Conservation (phyloP, 2,329 filamentous ascomycete species). For the Calonectria honghensis region DNA sequence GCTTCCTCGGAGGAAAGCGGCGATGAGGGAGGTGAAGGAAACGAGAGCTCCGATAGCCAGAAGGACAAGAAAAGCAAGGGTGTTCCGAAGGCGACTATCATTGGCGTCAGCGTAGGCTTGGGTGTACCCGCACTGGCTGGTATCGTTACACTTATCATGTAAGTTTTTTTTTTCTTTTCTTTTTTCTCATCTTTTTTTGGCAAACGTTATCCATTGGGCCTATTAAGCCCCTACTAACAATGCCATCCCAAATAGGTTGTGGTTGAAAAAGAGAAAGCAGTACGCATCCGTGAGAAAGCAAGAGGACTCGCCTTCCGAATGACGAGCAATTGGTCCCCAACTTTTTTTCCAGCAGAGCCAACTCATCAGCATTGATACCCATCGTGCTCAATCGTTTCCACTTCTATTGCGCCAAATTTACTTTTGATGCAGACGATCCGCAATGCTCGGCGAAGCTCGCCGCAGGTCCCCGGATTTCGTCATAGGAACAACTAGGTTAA, state of each 20-base stretch:
- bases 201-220: too few species aligned
- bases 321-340: neutral
- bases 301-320: neutral
- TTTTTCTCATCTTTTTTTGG: neutral
- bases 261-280: slow-evolving; percentile 7
- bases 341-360: neutral
- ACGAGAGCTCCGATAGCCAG: slow-evolving; percentile 42
- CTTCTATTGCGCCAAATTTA: neutral
- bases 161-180: slow-evolving; percentile 46
- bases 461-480: neutral
- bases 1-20: neutral
- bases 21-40: slow-evolving; percentile 44
- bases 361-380: neutral
- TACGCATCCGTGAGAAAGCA: slow-evolving; percentile 11
- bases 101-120: slow-evolving; percentile 69
- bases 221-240: neutral
- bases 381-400: neutral
- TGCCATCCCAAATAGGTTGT: neutral
- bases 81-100: slow-evolving; percentile 66
- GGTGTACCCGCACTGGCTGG: slow-evolving; percentile 63
- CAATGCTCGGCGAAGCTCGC: too few species aligned
- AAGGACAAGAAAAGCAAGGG: slow-evolving; percentile 50
- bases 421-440: neutral
- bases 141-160: slow-evolving; percentile 57
- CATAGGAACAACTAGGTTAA: too few species aligned